Percentiles rank a stretch among this genome's conserved stretches.
These are phyloP conservation scores for Cymbopogon citratus DNA, from an alignment of 176 grass and related monocot species.

Conservation along the genomic window DNA sequence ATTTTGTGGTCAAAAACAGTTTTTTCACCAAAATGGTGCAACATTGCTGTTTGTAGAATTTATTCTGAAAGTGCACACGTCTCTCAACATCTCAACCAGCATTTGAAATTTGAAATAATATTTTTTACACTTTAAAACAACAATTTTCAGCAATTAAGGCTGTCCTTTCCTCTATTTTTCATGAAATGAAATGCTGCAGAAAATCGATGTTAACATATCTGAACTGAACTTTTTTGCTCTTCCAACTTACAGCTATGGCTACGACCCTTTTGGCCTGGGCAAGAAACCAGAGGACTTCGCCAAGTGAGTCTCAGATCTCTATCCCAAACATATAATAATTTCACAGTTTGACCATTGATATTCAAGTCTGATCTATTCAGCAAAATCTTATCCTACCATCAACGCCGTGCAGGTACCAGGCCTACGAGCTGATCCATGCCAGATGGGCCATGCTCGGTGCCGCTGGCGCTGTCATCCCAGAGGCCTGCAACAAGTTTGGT, in stretches of 20 bases:
- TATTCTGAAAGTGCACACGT: not conserved
- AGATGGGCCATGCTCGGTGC: constrained; percentile 99
- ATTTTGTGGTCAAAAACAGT: not conserved
- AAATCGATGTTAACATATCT: not conserved
- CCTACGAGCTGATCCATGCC: constrained; percentile 91
- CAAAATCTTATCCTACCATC: not conserved
- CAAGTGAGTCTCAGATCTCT: constrained; percentile 49
- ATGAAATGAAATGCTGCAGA: not conserved
- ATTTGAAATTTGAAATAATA: not conserved
- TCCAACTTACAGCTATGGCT: constrained; percentile 72
- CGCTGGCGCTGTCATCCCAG: constrained; percentile 86
- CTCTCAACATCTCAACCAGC: not conserved
- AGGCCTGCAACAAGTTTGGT: constrained; percentile 94
- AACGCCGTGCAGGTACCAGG: constrained; percentile 63
- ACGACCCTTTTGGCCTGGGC: constrained; percentile 91
- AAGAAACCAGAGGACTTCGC: constrained; percentile 96
- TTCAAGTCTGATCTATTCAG: not conserved
- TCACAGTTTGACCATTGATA: not conserved
- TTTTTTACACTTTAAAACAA: too few relatives aligned
- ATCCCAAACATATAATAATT: not conserved
- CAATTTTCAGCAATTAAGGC: not conserved
- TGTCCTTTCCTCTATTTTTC: not conserved
- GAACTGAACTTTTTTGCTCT: not conserved
- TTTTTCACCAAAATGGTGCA: not conserved
- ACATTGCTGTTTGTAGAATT: not conserved